phyloP scores from a whole-genome alignment of 2,329 filamentous ascomycete genomes.

The Sphaerostilbella broomeana region DNA sequence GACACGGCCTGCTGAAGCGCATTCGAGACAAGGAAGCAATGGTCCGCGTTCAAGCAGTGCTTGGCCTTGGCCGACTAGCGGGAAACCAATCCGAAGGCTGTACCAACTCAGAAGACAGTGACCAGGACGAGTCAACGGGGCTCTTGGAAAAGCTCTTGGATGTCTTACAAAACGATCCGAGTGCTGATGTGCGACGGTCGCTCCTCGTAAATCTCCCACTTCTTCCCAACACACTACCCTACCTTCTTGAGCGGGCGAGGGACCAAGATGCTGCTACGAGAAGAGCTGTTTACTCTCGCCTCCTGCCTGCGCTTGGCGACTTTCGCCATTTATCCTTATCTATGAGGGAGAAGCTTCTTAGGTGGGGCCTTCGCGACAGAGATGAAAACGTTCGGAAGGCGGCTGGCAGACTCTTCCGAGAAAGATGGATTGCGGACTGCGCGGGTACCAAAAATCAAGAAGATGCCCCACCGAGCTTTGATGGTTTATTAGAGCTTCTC shows the following conservation, averaged over 20 bases:
- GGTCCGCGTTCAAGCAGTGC: slow-evolving; percentile 84
- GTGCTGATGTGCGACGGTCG: slow-evolving; percentile 83
- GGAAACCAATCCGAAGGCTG: slow-evolving; percentile 69
- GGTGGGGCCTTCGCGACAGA: slow-evolving; percentile 90
- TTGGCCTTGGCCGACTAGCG: slow-evolving; percentile 80
- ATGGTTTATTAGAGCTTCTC: slow-evolving; percentile 82
- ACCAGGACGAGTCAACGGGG: slow-evolving; percentile 56
- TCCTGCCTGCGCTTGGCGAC: slow-evolving; percentile 84
- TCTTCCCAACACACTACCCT: slow-evolving; percentile 72
- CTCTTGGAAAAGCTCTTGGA: slow-evolving; percentile 79
- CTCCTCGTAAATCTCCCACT: slow-evolving; percentile 88
- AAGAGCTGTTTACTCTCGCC: slow-evolving; percentile 75
- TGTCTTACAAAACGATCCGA: slow-evolving; percentile 87
- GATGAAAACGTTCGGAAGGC: slow-evolving; percentile 93
- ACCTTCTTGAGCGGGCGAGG: slow-evolving; percentile 81
- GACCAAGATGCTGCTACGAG: slow-evolving; percentile 82
- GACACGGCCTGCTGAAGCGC: slow-evolving; percentile 72
- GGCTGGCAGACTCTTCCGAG: slow-evolving; percentile 80
- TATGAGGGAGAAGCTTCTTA: slow-evolving; percentile 89
- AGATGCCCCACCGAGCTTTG: slow-evolving; percentile 60
- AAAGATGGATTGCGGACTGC: slow-evolving; percentile 97
- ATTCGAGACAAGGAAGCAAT: slow-evolving; percentile 91
- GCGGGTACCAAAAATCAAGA: slow-evolving; percentile 59
- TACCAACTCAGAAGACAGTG: slow-evolving; percentile 62
- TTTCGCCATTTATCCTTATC: slow-evolving; percentile 89